Percentiles rank a stretch among this genome's conserved stretches.
Evolutionary conservation across 2,329 filamentous ascomycete genomes (phyloP).

Genomic region (Hymenoscyphus albidus): DNA sequence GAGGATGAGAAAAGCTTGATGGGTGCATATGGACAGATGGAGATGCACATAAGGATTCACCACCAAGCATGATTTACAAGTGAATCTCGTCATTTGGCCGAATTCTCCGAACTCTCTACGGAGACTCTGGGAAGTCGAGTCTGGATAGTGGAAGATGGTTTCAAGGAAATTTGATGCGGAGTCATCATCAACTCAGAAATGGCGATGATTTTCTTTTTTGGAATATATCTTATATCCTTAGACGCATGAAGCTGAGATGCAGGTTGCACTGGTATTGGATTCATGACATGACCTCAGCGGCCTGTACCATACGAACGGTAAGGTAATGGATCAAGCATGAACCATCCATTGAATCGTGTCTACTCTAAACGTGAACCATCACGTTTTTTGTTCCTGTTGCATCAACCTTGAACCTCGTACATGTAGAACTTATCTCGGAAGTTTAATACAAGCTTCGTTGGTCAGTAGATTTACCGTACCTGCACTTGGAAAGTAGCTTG

Average conservation of each 20-base stretch:
- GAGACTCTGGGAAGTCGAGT: not conserved
- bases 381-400: not conserved
- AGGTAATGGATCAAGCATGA: not conserved
- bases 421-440: no score
- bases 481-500: not conserved
- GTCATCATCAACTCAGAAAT: not conserved
- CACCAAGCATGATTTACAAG: not conserved
- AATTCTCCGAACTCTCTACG: no score
- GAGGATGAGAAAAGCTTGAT: not conserved
- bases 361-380: not conserved
- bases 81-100: not conserved
- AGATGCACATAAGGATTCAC: not conserved
- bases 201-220: not conserved
- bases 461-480: not conserved
- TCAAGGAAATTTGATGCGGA: not conserved
- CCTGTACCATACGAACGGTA: not conserved
- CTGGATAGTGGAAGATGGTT: not conserved
- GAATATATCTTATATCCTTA: not conserved
- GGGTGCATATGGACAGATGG: not conserved
- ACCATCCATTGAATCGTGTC: not conserved
- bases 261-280: not conserved
- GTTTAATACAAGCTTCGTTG: not conserved
- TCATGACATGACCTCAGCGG: not conserved
- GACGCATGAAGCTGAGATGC: not conserved
- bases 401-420: not conserved